Base-by-base conservation (phyloP, 768 basidiomycete genomes). In the Podaxis mareebaensis region DNA sequence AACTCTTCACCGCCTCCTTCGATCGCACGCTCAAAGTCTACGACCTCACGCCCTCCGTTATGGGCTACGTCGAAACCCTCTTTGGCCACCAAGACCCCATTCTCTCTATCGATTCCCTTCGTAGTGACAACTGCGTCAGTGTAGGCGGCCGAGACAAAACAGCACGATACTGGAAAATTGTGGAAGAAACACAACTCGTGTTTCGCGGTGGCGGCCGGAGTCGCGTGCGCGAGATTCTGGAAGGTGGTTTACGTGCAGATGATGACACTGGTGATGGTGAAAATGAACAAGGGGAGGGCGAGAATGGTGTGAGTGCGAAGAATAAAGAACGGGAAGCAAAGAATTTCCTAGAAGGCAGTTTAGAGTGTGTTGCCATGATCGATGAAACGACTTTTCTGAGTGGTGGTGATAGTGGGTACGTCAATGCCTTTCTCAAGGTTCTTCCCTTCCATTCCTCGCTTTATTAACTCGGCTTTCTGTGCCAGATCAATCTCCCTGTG, bases 21-120 rank as follows among this genome's bases (percentile, higher is more conserved):
- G 93, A 99, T 73, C 90, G 96, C 13, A 95, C 95, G 0, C 71
- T 97, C 61, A 96, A 96, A 74, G 80, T 98, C 2, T 96, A 91
- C 74, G 96, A 91, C 64, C 73, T 85, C 17, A 75, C 81, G 2
- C 85, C 81, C 12, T 81, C 83, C 10, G 92, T 93, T 4, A 85
- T 96, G 82, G 95, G 93, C 10, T 95, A 95, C 70, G 90, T 99
- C 61, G 96, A 99, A 74, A 98, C 96, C 7, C 79, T 99, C 3
- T 99, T 96, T 72, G 97, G 97, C 1, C 97, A 99, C 72, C 96
- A 99, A 77, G 96, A 98, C 70, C 84, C 86, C 30, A 86, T 97
- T 30, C 78, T 92, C 15, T 79, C 83, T 3, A 69, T 99, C 4
- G 93, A 95, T 66, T 82, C 93, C 5, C 83, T 99, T 15, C 87